These are phyloP conservation scores for Linum lewisii DNA, from an alignment of 345 rosid species.

Conservation along the genomic window DNA sequence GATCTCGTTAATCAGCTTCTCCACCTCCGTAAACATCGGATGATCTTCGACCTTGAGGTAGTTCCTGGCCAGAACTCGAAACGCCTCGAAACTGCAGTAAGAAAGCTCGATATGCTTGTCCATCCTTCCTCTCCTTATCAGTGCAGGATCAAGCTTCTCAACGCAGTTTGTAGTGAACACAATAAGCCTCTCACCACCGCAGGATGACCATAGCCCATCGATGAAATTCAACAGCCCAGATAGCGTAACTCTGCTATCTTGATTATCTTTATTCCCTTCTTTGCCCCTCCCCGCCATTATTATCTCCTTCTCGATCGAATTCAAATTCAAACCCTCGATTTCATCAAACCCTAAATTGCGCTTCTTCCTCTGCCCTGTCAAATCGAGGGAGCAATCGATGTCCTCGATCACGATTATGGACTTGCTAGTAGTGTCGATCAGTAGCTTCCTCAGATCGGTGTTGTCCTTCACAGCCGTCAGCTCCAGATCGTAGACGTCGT, in stretches of 20 bases:
- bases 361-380: conserved; percentile 8
- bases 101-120: conserved; percentile 12
- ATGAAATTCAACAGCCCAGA: conserved; percentile 8
- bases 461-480: conserved; percentile 31
- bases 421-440: conserved; percentile 13
- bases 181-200: conserved; percentile 10
- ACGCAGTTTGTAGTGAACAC: conserved; percentile 4
- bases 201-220: conserved; percentile 7
- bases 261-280: too few relatives aligned
- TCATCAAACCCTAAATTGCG: background rate
- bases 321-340: background rate
- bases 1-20: conserved; percentile 1
- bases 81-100: conserved; percentile 9
- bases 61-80: conserved; percentile 1
- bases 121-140: conserved; percentile 7
- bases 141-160: conserved; percentile 6
- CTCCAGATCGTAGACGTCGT: conserved; percentile 30
- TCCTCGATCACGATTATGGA: conserved; percentile 5
- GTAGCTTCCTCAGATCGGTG: conserved; percentile 25
- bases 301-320: background rate
- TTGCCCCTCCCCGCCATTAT: too few relatives aligned
- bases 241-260: background rate
- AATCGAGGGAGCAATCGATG: conserved; percentile 8
- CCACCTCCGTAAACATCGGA: background rate
- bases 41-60: conserved; percentile 3